A percentile compares a stretch with the other conserved stretches of the same genome.
Evolutionary conservation across 2,329 filamentous ascomycete genomes (phyloP).

Genomic region (Xylaria sp.): DNA sequence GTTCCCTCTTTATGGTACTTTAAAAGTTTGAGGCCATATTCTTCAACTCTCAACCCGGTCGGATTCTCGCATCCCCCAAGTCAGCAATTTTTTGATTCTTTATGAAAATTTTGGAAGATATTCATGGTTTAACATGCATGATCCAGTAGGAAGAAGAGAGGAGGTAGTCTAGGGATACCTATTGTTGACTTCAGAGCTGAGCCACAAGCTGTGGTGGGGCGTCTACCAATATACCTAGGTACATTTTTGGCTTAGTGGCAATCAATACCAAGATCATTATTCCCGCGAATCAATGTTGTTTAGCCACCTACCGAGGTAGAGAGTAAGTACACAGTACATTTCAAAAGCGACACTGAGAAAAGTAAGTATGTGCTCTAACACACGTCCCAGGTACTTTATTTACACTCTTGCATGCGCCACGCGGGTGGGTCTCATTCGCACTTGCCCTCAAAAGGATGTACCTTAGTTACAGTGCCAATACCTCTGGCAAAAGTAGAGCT

Average conservation of each 20-base stretch:
- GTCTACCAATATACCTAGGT: not conserved
- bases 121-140: not conserved
- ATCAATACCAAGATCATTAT: not conserved
- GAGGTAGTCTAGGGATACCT: not conserved
- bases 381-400: too few relatives aligned
- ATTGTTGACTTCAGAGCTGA: not conserved
- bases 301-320: too few relatives aligned
- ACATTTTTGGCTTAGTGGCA: too few relatives aligned
- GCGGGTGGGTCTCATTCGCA: too few relatives aligned
- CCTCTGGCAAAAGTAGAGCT: not conserved
- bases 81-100: not conserved
- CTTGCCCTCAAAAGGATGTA: not conserved
- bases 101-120: not conserved
- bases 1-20: not conserved
- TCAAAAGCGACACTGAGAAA: too few relatives aligned
- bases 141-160: too few relatives aligned
- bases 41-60: not conserved
- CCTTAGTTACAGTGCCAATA: slow-evolving; percentile 2
- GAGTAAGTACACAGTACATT: too few relatives aligned
- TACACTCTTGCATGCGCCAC: too few relatives aligned
- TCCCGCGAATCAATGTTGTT: not conserved
- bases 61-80: not conserved
- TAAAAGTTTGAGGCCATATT: too few relatives aligned
- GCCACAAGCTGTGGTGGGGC: not conserved
- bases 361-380: too few relatives aligned